phyloP scores from a whole-genome alignment of 371 early-diverging fungal species.

The Rhizopus microsporus region DNA sequence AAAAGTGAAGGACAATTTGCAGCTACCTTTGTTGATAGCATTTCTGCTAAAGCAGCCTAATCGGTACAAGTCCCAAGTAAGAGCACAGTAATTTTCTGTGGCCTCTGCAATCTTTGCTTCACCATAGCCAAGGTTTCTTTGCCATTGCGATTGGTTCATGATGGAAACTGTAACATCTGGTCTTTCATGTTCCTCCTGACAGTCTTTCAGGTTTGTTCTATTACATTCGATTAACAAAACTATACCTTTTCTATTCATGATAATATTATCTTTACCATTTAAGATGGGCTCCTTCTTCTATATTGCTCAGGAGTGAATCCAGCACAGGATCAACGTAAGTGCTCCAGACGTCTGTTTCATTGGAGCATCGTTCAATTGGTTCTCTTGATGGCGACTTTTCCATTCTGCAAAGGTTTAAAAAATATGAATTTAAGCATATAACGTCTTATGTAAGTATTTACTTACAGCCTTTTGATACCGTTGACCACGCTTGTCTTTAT shows the following conservation, averaged over 20 bases:
- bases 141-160: conserved; percentile 14
- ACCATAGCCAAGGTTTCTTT: conserved; percentile 9
- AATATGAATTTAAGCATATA: background rate
- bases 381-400: conserved; percentile 6
- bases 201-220: conserved; percentile 17
- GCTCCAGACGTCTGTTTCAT: conserved; percentile 5
- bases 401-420: conserved; percentile 8
- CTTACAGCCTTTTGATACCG: conserved; percentile 11
- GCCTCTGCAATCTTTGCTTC: conserved; percentile 19
- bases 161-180: conserved; percentile 15
- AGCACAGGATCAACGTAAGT: conserved; percentile 6
- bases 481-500: conserved; percentile 12
- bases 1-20: conserved; percentile 9
- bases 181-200: conserved; percentile 3
- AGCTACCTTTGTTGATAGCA: conserved; percentile 7
- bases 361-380: conserved; percentile 5
- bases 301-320: conserved; percentile 7
- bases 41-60: conserved; percentile 12
- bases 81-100: conserved; percentile 13
- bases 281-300: conserved; percentile 8
- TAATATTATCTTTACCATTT: conserved; percentile 10
- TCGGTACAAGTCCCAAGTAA: conserved; percentile 18
- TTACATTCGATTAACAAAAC: conserved; percentile 6
- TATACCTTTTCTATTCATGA: conserved; percentile 2
- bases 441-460: conserved; percentile 1